Evolutionary conservation across 2,329 filamentous ascomycete species (phyloP).

Genomic region (Cadophora malorum): DNA sequence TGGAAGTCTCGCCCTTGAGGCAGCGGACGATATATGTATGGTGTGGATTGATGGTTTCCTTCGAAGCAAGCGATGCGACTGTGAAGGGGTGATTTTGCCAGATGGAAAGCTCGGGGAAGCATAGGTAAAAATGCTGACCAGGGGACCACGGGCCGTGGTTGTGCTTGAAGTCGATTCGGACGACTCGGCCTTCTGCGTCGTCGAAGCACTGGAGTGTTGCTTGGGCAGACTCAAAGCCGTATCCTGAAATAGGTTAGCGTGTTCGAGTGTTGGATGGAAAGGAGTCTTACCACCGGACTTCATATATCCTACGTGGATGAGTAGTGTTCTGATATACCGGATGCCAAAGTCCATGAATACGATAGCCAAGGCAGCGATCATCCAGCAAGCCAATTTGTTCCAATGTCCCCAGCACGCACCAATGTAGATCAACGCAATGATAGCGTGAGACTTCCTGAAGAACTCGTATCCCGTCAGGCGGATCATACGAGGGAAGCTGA

Average conservation of each 20-base stretch:
- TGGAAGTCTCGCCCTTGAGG: constrained; percentile 61
- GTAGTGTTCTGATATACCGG: constrained; percentile 61
- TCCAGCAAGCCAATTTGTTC: constrained; percentile 70
- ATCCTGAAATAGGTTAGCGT: constrained; percentile 43
- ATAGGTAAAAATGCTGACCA: constrained; percentile 80
- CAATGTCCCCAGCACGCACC: constrained; percentile 80
- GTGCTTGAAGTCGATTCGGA: constrained; percentile 71
- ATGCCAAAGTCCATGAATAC: constrained; percentile 69
- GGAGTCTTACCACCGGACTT: constrained; percentile 41
- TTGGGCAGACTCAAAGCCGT: constrained; percentile 61
- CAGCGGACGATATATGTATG: constrained; percentile 65
- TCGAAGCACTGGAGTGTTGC: constrained; percentile 57
- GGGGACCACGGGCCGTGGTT: constrained; percentile 70
- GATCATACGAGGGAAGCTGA: constrained; percentile 66
- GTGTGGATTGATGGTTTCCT: constrained; percentile 47
- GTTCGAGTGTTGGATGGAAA: not conserved
- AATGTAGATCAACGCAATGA: constrained; percentile 76
- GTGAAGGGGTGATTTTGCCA: constrained; percentile 84
- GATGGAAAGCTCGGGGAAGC: constrained; percentile 72
- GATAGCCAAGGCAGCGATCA: constrained; percentile 69
- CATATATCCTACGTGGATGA: constrained; percentile 66
- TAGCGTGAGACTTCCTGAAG: constrained; percentile 77
- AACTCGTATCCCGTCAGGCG: constrained; percentile 75
- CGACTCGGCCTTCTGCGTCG: constrained; percentile 64
- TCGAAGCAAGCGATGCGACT: constrained; percentile 74